These are phyloP conservation scores for Camellia oleifera DNA, from an alignment of 179 eudicot species.

Conservation along the genomic window DNA sequence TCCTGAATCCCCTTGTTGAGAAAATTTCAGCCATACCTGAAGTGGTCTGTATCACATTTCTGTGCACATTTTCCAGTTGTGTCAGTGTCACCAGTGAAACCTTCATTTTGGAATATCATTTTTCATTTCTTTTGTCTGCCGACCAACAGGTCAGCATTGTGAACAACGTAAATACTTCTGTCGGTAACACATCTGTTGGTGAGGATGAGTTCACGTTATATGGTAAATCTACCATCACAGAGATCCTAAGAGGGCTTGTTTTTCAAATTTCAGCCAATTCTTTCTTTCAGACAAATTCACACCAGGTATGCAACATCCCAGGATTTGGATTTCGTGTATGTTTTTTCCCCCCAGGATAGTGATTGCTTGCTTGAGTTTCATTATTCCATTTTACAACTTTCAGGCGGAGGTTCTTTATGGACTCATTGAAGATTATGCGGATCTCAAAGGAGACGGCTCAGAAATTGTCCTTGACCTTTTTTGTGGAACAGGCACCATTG, in stretches of 20 bases:
- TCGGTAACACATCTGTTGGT: conserved; percentile 86
- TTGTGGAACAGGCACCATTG: conserved; percentile 98
- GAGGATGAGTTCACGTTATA: conserved; percentile 73
- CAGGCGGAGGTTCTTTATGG: conserved; percentile 91
- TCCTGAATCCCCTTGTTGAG: conserved; percentile 77
- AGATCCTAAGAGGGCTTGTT: conserved; percentile 72
- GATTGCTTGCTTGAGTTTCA: not conserved
- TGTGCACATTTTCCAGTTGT: no score
- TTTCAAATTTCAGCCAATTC: conserved; percentile 98
- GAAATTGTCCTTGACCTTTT: conserved; percentile 90
- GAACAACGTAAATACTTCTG: conserved; percentile 88
- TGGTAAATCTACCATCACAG: conserved; percentile 81
- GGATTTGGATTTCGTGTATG: not conserved
- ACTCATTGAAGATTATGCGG: conserved; percentile 78
- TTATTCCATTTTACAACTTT: conserved; percentile 12
- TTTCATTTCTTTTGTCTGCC: not conserved
- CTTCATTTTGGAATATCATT: not conserved
- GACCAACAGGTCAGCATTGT: conserved; percentile 70
- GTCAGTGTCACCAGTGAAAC: no score
- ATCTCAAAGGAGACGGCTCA: conserved; percentile 84
- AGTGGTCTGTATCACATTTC: conserved; percentile 58
- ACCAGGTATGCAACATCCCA: conserved; percentile 51
- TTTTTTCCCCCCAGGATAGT: not conserved
- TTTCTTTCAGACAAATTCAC: conserved; percentile 93
- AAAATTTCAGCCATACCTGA: conserved; percentile 62